Evolutionary conservation across 371 early-diverging fungal genomes (phyloP), one percentile per base, ranked within the genome.

Genomic region (Gilbertella persicaria): DNA sequence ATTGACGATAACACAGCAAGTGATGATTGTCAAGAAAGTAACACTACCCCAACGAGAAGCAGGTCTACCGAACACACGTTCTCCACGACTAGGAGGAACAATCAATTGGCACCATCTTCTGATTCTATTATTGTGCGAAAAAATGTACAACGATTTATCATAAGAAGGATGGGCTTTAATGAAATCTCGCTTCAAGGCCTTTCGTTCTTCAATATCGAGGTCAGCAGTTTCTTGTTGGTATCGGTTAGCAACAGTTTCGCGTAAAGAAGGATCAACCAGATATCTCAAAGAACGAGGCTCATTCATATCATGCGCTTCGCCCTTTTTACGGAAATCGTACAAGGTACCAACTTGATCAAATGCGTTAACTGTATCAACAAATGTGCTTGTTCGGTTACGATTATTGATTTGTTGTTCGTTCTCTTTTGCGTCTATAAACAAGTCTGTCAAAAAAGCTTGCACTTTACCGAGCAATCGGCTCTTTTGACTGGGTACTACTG

Each of bases 141-240:
- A 72, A 0, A 84, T 33, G 58, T 78, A 84, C 4, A 86, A 65
- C 0, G 87, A 79, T n/a, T 75, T 75, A 30, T 83, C 85, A 21
- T 84, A 83, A 33, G 76, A 77, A 13, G 87, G 87, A 56, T 86
- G 85, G 0, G 80, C 74, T 12, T 66, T 67, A 9, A 83, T 69
- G 42, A 86, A 86, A 42, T 84, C 86, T 33, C 68, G 68, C 25
- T 78, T 63, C 2, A 66, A 42, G 1, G 80, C 82, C 38, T 63
- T 68, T 35, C 79, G 49, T 48, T 78, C 82, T 39, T 73, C 69
- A 6, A 71, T 37, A 29, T 80, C 76, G 19, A 60, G 62, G 19
- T 60, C 52, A 0, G 53, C 54, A 1, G 62, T 67, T 45, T 75
- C 78, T 14, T 55, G 66, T 12, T 64, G 55, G 17, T 54, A 54